These are phyloP conservation scores for Forsythia suspensa DNA, from an alignment of 257 asterid species.

Conservation along the genomic window DNA sequence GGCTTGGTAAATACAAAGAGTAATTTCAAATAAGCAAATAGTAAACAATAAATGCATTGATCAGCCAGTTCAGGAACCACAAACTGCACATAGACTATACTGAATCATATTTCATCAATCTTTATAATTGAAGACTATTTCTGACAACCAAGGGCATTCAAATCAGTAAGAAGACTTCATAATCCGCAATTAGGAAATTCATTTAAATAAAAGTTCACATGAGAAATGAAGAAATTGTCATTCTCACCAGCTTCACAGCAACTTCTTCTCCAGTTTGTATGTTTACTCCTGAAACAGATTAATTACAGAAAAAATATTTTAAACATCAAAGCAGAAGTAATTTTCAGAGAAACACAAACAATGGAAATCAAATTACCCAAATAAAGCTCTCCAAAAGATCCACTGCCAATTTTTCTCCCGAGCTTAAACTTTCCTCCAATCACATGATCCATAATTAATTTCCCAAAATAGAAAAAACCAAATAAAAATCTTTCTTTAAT, in stretches of 20 bases:
- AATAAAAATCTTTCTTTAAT: slow-evolving; percentile 5
- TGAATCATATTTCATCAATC: slow-evolving; percentile 8
- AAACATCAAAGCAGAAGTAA: not conserved
- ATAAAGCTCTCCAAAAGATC: slow-evolving; percentile 94
- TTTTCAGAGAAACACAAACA: not conserved
- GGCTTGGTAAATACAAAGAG: slow-evolving; percentile 8
- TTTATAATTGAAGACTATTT: not conserved
- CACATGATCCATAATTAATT: slow-evolving; percentile 68
- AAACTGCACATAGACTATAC: not conserved
- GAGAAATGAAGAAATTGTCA: not conserved
- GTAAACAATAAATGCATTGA: not conserved
- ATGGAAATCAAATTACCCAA: slow-evolving; percentile 49
- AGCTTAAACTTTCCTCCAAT: slow-evolving; percentile 83
- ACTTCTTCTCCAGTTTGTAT: slow-evolving; percentile 86
- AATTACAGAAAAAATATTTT: slow-evolving; percentile 14
- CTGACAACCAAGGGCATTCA: not conserved
- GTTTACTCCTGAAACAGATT: slow-evolving; percentile 54
- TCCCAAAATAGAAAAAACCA: slow-evolving; percentile 17
- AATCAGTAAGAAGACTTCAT: not conserved
- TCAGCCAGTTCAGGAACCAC: not conserved
- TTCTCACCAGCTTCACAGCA: slow-evolving; percentile 83
- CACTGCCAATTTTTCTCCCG: slow-evolving; percentile 86
- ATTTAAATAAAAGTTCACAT: not conserved
- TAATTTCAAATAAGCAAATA: not conserved
- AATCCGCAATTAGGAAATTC: not conserved